Evolutionary conservation across 345 rosid species (phyloP).

Genomic region (Brassica carinata): DNA sequence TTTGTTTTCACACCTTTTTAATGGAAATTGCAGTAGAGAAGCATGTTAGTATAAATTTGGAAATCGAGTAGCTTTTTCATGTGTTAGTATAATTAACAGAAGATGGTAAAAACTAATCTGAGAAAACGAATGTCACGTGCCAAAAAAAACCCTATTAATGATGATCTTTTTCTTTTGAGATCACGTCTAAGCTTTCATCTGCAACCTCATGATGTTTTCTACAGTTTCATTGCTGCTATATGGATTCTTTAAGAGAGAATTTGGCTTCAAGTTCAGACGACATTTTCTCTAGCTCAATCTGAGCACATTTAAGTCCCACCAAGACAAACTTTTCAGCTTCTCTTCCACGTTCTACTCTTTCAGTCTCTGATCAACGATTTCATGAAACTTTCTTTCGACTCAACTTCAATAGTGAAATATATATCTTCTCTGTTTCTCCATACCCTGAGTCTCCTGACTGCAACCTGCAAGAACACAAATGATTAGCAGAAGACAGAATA

Average conservation of each 20-base stretch:
- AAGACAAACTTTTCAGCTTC: slow-evolving; percentile 53
- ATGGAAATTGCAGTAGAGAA: slow-evolving; percentile 77
- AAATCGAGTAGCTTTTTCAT: slow-evolving; percentile 75
- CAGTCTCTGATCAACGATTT: slow-evolving; percentile 70
- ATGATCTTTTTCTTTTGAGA: slow-evolving; percentile 15
- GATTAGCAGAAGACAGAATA: background rate
- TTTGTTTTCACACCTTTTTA: slow-evolving; percentile 65
- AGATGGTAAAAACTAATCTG: background rate
- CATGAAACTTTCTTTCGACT: slow-evolving; percentile 60
- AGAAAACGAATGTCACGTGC: slow-evolving; percentile 5
- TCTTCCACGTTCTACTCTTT: slow-evolving; percentile 62
- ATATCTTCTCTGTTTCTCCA: slow-evolving; percentile 93
- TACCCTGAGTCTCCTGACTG: slow-evolving; percentile 94
- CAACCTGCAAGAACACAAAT: slow-evolving; percentile 56
- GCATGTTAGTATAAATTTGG: slow-evolving; percentile 86
- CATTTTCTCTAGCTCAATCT: slow-evolving; percentile 55
- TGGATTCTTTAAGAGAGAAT: slow-evolving; percentile 48
- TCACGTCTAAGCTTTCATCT: background rate
- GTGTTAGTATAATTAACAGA: background rate
- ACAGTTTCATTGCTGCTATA: too few species aligned
- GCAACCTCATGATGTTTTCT: too few species aligned
- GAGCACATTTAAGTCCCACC: slow-evolving; percentile 72
- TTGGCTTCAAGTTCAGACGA: slow-evolving; percentile 56
- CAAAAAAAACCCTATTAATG: slow-evolving; percentile 13
- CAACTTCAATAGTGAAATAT: slow-evolving; percentile 87